phyloP scores from a whole-genome alignment of 108 stramenopile genomes.

The Bacterosira constricta region DNA sequence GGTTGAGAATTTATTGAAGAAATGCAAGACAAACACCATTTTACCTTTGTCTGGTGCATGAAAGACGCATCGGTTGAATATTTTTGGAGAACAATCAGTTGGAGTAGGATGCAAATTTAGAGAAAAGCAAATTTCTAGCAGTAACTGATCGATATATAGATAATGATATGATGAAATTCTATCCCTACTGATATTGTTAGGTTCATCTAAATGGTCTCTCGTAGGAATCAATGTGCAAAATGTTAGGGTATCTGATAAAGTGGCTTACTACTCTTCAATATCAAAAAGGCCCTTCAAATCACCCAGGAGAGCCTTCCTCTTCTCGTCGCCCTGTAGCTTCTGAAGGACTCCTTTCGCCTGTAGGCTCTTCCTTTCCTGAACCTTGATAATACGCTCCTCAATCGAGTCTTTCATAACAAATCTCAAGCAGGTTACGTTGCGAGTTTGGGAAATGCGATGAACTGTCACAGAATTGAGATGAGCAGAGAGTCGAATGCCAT shows the following conservation, averaged over 20 bases:
- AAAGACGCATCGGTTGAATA: too few species aligned
- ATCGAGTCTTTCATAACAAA: slow-evolving; percentile 57
- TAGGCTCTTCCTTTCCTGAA: slow-evolving; percentile 49
- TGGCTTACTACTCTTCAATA: slow-evolving; percentile 26
- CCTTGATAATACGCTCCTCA: slow-evolving; percentile 51
- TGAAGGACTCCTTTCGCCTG: slow-evolving; percentile 55
- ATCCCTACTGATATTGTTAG: too few species aligned
- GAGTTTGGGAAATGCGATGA: slow-evolving; percentile 58
- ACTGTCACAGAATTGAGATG: too few species aligned
- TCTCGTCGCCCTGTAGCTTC: slow-evolving; percentile 52
- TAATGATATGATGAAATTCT: too few species aligned
- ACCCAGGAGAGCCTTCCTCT: slow-evolving; percentile 46
- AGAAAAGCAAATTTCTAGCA: too few species aligned
- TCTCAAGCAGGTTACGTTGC: slow-evolving; percentile 40
- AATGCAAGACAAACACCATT: not conserved
- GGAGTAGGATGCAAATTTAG: too few species aligned
- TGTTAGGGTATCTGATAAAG: too few species aligned
- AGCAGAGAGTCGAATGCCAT: too few species aligned
- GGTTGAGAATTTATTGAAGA: slow-evolving; percentile 16
- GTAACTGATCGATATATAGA: too few species aligned
- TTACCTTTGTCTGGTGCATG: not conserved
- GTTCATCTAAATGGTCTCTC: too few species aligned
- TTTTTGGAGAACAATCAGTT: too few species aligned
- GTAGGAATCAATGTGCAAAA: too few species aligned
- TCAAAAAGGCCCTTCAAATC: slow-evolving; percentile 43